These are phyloP conservation scores for Leptomonas seymouri DNA, from an alignment of 208 protist genomes.

Conservation along the genomic window DNA sequence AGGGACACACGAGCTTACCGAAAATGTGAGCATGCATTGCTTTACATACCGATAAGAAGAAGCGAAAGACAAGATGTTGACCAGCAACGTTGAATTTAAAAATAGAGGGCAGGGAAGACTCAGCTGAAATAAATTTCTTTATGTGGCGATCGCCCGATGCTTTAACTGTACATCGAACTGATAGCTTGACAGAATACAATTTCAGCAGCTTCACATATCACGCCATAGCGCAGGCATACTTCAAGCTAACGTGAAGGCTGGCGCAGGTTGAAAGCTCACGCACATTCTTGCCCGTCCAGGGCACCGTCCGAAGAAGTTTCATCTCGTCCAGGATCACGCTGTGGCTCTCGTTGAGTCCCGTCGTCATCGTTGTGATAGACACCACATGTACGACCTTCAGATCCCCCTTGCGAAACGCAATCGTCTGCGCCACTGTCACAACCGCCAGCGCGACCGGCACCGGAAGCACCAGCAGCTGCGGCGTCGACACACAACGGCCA, in stretches of 20 bases:
- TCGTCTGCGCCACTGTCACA: conserved; percentile 55
- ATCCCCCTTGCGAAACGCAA: conserved; percentile 57
- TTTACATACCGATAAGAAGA: too few species aligned
- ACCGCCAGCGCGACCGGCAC: conserved; percentile 67
- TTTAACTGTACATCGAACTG: too few species aligned
- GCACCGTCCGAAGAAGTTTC: conserved; percentile 57
- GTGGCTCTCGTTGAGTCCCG: conserved; percentile 55
- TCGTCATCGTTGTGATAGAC: conserved; percentile 52
- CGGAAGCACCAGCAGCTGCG: conserved; percentile 58
- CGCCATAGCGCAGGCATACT: conserved; percentile 44
- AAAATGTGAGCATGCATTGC: too few species aligned
- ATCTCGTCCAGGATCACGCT: conserved; percentile 70
- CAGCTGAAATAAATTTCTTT: too few species aligned
- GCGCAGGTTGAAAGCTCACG: conserved; percentile 36
- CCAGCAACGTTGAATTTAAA: too few species aligned
- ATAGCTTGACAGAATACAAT: too few species aligned
- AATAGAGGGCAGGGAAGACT: too few species aligned
- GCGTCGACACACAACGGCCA: conserved; percentile 65
- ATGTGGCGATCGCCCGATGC: too few species aligned
- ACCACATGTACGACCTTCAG: conserved; percentile 50
- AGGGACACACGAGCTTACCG: too few species aligned
- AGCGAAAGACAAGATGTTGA: too few species aligned
- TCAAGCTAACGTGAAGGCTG: conserved; percentile 53
- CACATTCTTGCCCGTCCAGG: conserved; percentile 45
- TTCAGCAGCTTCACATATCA: neutral